These are phyloP conservation scores for Sinapis alba DNA, from an alignment of 441 rosid species.

Conservation along the genomic window DNA sequence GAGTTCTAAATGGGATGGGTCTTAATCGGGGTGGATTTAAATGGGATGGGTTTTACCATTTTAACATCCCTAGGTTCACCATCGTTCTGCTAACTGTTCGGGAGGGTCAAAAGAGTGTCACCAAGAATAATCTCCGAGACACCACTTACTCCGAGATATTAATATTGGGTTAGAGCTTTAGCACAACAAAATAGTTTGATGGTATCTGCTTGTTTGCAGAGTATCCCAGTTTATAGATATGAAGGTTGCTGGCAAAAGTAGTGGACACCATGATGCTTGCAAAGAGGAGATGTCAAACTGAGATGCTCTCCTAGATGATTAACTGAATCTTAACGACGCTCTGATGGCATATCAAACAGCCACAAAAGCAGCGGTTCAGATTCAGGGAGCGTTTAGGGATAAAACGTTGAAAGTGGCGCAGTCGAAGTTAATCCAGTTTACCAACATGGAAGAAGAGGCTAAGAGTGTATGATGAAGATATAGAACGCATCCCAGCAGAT, in stretches of 20 bases:
- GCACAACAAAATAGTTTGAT: no score
- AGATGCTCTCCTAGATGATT: background rate
- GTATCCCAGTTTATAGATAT: background rate
- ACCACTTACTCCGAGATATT: no score
- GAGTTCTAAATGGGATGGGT: no score
- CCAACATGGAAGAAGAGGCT: background rate
- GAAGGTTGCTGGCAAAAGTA: background rate
- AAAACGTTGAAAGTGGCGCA: no score
- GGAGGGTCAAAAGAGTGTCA: no score
- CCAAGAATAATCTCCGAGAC: no score
- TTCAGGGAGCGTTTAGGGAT: background rate
- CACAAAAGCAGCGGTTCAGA: background rate
- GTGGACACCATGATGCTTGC: background rate
- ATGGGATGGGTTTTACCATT: no score
- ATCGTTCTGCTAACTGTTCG: no score
- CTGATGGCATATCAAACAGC: background rate
- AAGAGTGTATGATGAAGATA: background rate
- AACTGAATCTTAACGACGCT: background rate
- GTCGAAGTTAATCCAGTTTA: background rate
- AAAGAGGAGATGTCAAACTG: background rate
- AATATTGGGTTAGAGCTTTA: no score
- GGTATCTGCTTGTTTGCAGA: background rate
- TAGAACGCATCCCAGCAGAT: background rate
- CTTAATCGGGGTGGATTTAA: no score
- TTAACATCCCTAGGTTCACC: no score